Base-by-base conservation (phyloP, 306 rosid genomes). In the Astragalus glycyphyllos region DNA sequence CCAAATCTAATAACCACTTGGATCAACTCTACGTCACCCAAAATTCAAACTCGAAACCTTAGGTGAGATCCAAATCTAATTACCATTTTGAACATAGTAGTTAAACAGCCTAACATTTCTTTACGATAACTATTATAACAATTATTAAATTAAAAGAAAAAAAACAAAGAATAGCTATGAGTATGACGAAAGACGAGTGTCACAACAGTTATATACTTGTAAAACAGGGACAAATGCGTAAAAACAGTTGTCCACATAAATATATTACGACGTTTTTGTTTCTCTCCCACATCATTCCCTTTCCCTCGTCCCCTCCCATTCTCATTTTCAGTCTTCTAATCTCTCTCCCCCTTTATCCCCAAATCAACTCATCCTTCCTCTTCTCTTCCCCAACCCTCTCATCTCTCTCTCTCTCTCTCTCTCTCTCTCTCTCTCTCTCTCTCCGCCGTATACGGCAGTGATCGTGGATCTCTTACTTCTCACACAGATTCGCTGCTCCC, bases 211-310 rank as follows among this genome's bases (percentile, higher is more conserved):
- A 78, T 78, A 71, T 14, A 7, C 4, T 11, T 0, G 8, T 47
- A 38, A 71, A 5, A 1, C 17, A 71, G 38, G 82, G 82, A 65
- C 63, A 78, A 64, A 71, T 8, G 14, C 1, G 82, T 71, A 78
- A 78, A 55, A 62, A 46, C 3, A 63, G 23, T 0, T 46, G 7
- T 44, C 1, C 1, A 14, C 1, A 64, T 35, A 78, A 64, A 71
- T 55, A 71, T 4, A 60, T 26, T 1, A 41, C 3, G 29, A 13
- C 26, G 44, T 9, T 5, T 5, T 5, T 32, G 53, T 32, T 8
- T 50, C 44, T 8, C 37, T 5, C 68, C 7, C 68, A 64, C 61
- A 56, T 16, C 56, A 46, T 78, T 62, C 61, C 11, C n/a, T 32
- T 40, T 26, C 68, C 8, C 62, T 20, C 11, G 9, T 42, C 4